A percentile compares a stretch with the other conserved stretches of the same genome.
phyloP scores from a whole-genome alignment of 1,284 basidiomycete genomes.

The Trichosporon inkin region DNA sequence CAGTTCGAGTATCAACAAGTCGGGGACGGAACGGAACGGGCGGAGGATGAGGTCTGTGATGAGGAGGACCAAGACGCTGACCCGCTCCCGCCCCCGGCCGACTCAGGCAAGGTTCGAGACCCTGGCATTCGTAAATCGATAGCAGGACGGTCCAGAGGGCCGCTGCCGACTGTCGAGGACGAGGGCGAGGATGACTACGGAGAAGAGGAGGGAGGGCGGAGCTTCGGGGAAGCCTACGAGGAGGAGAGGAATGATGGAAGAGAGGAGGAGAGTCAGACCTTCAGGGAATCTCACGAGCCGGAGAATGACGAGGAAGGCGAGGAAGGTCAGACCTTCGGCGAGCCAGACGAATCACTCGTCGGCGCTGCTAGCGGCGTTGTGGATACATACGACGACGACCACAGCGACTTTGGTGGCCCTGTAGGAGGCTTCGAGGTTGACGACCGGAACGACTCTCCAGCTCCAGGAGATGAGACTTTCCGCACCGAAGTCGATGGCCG shows the following conservation, averaged over 20 bases:
- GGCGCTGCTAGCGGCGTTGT: constrained; percentile 9
- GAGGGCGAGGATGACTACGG: too few species aligned
- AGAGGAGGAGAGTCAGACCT: not conserved
- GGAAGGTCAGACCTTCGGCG: too few species aligned
- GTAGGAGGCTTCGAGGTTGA: constrained; percentile 10
- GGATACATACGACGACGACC: constrained; percentile 14
- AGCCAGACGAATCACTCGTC: too few species aligned
- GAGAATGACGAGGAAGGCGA: constrained; percentile 10
- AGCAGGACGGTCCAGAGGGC: not conserved
- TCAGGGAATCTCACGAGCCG: constrained; percentile 10
- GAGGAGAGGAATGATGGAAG: constrained; percentile 24
- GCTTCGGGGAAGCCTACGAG: constrained; percentile 10
- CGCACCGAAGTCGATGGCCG: not conserved
- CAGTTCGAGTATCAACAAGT: not conserved
- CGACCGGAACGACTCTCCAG: not conserved
- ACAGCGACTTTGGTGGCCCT: constrained; percentile 2
- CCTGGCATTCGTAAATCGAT: not conserved
- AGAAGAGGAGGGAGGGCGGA: too few species aligned
- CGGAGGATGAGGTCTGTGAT: constrained; percentile 14
- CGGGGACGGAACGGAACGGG: not conserved
- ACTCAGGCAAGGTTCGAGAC: not conserved
- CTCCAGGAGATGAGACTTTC: not conserved
- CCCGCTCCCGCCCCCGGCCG: not conserved
- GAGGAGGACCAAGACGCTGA: constrained; percentile 16
- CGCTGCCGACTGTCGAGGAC: not conserved